phyloP scores from a whole-genome alignment of 192 early-diverging fungal species.

The Backusella parvicylindrica region DNA sequence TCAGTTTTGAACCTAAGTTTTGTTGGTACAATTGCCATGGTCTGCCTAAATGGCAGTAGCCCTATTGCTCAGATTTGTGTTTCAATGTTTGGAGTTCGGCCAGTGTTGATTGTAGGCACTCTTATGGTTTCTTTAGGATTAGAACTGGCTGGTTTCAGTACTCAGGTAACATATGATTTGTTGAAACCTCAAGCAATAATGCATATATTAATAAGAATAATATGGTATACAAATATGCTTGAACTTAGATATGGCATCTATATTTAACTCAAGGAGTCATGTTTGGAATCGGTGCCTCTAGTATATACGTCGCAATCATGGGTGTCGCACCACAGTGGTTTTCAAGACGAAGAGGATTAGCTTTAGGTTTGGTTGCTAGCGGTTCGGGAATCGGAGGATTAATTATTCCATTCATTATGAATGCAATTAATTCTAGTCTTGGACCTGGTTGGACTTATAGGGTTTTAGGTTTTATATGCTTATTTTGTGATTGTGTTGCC shows the following conservation, averaged over 20 bases:
- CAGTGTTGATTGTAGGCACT: slow-evolving; percentile 8
- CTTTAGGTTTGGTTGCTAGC: slow-evolving; percentile 49
- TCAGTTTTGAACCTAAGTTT: slow-evolving; percentile 11
- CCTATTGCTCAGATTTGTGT: slow-evolving; percentile 18
- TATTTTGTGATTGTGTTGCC: slow-evolving; percentile 2
- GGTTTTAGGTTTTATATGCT: slow-evolving; percentile 24
- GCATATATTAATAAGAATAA: background rate
- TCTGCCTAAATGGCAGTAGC: slow-evolving; percentile 5
- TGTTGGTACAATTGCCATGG: slow-evolving; percentile 19
- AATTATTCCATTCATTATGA: slow-evolving; percentile 54
- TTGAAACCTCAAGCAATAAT: background rate
- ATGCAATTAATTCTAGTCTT: slow-evolving; percentile 47
- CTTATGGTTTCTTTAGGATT: slow-evolving; percentile 10
- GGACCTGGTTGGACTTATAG: slow-evolving; percentile 50
- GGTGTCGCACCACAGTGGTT: slow-evolving; percentile 56
- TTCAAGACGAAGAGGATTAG: slow-evolving; percentile 50
- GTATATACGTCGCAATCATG: slow-evolving; percentile 19
- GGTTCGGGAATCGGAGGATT: slow-evolving; percentile 75
- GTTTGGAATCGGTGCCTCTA: slow-evolving; percentile 47
- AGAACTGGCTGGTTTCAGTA: slow-evolving; percentile 19
- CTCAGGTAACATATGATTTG: slow-evolving; percentile 5
- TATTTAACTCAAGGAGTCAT: slow-evolving; percentile 56
- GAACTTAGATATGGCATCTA: slow-evolving; percentile 55
- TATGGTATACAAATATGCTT: background rate
- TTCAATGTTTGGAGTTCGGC: slow-evolving; percentile 9